Conservation (phyloP, 2,329 filamentous ascomycete genomes). For the Phaeoacremonium minimum region DNA sequence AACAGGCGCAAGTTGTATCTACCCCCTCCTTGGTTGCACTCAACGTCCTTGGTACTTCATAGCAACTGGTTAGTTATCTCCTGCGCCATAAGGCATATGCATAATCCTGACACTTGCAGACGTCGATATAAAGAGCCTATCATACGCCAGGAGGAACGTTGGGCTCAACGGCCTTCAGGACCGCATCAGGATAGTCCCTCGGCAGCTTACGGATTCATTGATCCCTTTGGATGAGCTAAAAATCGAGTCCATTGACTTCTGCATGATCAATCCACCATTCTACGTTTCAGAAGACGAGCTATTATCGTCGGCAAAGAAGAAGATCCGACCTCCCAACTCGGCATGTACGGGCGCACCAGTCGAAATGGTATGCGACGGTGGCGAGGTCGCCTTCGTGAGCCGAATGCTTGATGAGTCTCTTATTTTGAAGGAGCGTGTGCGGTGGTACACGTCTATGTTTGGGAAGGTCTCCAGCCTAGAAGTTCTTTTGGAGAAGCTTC, state of each 20-base stretch:
- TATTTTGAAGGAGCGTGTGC: conserved; percentile 46
- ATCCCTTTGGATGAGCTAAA: conserved; percentile 58
- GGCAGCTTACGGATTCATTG: conserved; percentile 45
- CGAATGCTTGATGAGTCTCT: conserved; percentile 46
- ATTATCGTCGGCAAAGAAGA: conserved; percentile 56
- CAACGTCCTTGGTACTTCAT: conserved; percentile 71
- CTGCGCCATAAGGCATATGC: background rate
- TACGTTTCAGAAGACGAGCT: conserved; percentile 74
- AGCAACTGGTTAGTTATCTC: conserved; percentile 46
- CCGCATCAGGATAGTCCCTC: conserved; percentile 61
- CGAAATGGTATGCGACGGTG: conserved; percentile 78
- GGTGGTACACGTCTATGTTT: conserved; percentile 91
- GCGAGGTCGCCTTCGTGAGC: conserved; percentile 88
- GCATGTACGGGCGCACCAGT: conserved; percentile 71
- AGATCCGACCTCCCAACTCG: conserved; percentile 64
- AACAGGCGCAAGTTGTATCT: conserved; percentile 88
- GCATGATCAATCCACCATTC: conserved; percentile 94
- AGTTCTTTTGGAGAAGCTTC: conserved; percentile 54
- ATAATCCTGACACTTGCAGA: conserved; percentile 54
- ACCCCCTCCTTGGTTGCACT: conserved; percentile 73
- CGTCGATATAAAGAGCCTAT: conserved; percentile 67
- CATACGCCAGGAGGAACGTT: conserved; percentile 65
- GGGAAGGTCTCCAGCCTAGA: conserved; percentile 72
- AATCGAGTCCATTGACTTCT: conserved; percentile 63
- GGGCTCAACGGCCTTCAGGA: conserved; percentile 57